Base-by-base conservation (phyloP, 2,329 filamentous ascomycete genomes). In the Canariomyces notabilis region DNA sequence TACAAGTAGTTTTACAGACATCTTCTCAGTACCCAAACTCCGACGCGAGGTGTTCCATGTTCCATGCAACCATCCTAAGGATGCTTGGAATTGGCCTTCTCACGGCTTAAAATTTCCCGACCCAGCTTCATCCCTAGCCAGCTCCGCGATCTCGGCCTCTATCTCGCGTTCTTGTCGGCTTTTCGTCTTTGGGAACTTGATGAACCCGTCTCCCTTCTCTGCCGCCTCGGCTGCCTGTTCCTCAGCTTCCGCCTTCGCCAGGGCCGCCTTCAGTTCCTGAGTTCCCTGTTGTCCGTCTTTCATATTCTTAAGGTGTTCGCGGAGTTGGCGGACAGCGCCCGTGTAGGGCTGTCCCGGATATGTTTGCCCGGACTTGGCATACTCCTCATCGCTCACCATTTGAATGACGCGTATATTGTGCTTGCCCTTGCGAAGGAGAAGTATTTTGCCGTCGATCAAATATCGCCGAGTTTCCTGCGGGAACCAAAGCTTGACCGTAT, bases 401-500 rank as follows among this genome's bases (percentile, higher is more conserved):
- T 82, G 70, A 42, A 84, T 69, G 53, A 83, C 72, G 37, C 79
- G 75, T 37, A 84, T 63, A 51, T 82, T 80, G 64, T 81, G 75
- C 67, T 82, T 83, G 54, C 80, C 80, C 59, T 74, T 79, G 53
- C 81, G 77, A 43, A 84, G 66, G 55, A 84, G 73, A 52, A 84
- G 66, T 37, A 83, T 55, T 52, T 74, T 70, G 46, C 62, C 77
- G 50, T 82, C 77, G 15, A 87, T 74, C 45, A 85, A 67, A 57
- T 75, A 85, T 45, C 79, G 76, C 48, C 70, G 59, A 1, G 80
- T 82, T 43, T 83, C 76, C 19, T 71, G 64, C 0, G 72, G 68
- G 54, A 70, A 75, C 74, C 79, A 81, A 18, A 74, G 65, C 59
- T 80, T 79, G 50, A 87, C 74, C 2, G 76, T 74, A 7, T 74